These are phyloP conservation scores for Lagenidium giganteum DNA, from an alignment of 352 stramenopile genomes.

Conservation along the genomic window DNA sequence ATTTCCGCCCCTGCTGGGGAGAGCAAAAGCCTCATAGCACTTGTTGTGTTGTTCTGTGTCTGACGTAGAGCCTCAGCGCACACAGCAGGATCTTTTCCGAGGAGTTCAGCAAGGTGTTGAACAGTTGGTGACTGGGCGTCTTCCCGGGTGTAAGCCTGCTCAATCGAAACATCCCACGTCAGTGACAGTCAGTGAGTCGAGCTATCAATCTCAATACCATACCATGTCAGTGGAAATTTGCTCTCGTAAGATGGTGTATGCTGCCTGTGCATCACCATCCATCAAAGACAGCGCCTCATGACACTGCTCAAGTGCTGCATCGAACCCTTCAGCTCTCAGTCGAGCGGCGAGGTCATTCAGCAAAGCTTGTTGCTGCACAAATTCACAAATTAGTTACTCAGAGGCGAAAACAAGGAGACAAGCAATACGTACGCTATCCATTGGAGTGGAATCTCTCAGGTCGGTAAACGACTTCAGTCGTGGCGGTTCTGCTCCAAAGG, in stretches of 20 bases:
- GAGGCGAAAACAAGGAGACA: neutral
- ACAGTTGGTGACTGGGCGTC: constrained; percentile 32
- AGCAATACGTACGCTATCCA: neutral
- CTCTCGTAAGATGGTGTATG: constrained; percentile 17
- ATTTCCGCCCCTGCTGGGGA: constrained; percentile 30
- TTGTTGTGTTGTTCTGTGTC: constrained; percentile 40
- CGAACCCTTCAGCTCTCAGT: constrained; percentile 1
- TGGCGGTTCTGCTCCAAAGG: constrained; percentile 1
- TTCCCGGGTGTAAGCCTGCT: constrained; percentile 7
- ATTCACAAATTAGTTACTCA: neutral
- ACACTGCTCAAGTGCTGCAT: constrained; percentile 14
- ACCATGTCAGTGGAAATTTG: constrained; percentile 11
- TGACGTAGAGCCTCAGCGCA: constrained; percentile 56
- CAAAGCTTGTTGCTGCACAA: constrained; percentile 5
- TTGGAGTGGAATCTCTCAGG: neutral
- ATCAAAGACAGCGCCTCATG: constrained; percentile 15
- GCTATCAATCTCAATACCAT: no score
- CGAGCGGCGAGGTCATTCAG: constrained; percentile 7
- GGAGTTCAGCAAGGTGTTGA: constrained; percentile 38
- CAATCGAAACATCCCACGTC: no score
- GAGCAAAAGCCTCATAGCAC: constrained; percentile 54
- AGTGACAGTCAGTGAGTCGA: no score
- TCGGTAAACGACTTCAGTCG: constrained; percentile 15
- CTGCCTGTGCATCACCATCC: constrained; percentile 12
- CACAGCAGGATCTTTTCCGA: constrained; percentile 38